These are phyloP conservation scores for Puccinia coronata DNA, from an alignment of 1,284 basidiomycete species.

Conservation along the genomic window DNA sequence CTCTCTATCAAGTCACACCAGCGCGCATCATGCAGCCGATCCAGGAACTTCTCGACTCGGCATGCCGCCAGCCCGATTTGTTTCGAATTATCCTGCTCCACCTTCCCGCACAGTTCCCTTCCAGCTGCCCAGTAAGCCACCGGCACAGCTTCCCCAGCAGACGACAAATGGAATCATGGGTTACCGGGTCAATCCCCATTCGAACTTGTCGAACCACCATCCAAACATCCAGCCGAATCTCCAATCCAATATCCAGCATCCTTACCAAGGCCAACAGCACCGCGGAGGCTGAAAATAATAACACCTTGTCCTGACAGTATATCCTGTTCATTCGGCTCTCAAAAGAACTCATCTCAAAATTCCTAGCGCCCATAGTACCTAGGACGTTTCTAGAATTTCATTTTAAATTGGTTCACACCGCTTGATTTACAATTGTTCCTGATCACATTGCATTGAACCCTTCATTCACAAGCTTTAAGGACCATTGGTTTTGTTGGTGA, in stretches of 20 bases:
- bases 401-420: no score
- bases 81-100: slow-evolving; percentile 23
- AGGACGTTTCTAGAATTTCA: no score
- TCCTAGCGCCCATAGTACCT: no score
- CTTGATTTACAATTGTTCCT: no score
- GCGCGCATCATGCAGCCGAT: neutral
- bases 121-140: slow-evolving; percentile 7
- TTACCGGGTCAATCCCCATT: neutral
- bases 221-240: neutral
- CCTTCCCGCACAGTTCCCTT: neutral
- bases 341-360: no score
- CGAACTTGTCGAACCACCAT: no score
- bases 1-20: neutral
- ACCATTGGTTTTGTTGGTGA: no score
- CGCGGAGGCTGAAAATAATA: no score
- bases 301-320: no score
- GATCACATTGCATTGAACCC: no score
- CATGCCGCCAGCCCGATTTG: neutral
- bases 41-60: neutral
- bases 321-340: no score
- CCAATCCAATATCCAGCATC: neutral
- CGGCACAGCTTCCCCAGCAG: neutral
- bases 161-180: neutral
- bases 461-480: no score
- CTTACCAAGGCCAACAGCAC: neutral